Evolutionary conservation across 345 rosid genomes (phyloP).

Genomic region (Eucalyptus victrix): DNA sequence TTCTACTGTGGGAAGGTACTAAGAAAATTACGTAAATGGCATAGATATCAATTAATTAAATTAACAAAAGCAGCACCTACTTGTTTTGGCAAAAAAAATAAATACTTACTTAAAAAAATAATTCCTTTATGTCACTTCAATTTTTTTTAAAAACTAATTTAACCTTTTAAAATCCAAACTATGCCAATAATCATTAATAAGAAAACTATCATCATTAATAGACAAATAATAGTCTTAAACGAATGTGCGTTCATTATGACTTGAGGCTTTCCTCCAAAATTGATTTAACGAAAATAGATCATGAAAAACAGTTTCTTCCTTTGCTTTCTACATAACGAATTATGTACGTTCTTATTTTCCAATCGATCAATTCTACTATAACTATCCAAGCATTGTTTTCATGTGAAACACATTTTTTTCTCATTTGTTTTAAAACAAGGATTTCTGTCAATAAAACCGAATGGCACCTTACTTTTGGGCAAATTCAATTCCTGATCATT

Average conservation of each 20-base stretch:
- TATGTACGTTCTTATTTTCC: background rate
- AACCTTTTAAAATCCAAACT: background rate
- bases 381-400: background rate
- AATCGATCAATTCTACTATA: background rate
- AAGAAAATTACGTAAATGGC: background rate
- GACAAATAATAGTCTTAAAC: background rate
- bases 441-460: background rate
- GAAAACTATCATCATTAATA: background rate
- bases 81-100: background rate
- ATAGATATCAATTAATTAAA: background rate
- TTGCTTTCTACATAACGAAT: background rate
- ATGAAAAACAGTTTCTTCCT: accelerated
- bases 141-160: background rate
- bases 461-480: background rate
- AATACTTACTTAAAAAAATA: background rate
- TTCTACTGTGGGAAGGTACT: background rate
- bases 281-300: background rate
- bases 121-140: background rate
- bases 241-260: background rate
- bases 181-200: background rate
- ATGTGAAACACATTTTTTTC: background rate
- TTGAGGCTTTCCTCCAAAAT: background rate
- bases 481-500: background rate
- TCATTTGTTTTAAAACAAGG: background rate
- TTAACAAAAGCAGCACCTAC: background rate